phyloP scores from a whole-genome alignment of 2,329 filamentous ascomycete species.

The Ceratocystis cubensis region DNA sequence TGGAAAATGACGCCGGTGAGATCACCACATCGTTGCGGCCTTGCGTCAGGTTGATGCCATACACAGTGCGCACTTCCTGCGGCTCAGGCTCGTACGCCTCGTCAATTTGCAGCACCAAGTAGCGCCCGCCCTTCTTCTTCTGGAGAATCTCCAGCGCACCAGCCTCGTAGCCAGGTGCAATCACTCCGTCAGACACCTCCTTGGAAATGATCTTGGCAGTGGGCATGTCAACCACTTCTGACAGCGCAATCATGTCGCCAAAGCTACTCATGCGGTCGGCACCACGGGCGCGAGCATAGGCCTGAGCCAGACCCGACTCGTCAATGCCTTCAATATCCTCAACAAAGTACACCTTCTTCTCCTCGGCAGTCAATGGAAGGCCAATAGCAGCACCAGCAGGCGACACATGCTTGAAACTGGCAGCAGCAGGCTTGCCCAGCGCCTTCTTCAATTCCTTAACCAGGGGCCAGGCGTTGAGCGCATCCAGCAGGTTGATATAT shows the following conservation, averaged over 20 bases:
- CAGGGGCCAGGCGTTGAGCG: slow-evolving; percentile 89
- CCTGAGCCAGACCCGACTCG: slow-evolving; percentile 74
- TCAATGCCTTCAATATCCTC: slow-evolving; percentile 87
- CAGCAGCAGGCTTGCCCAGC: slow-evolving; percentile 76
- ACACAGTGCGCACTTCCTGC: slow-evolving; percentile 76
- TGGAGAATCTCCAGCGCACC: slow-evolving; percentile 81
- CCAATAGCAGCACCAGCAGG: slow-evolving; percentile 93
- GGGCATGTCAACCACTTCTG: slow-evolving; percentile 76
- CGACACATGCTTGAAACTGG: slow-evolving; percentile 98
- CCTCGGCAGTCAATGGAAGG: slow-evolving; percentile 68
- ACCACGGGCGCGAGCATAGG: slow-evolving; percentile 87
- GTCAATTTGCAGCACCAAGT: slow-evolving; percentile 92
- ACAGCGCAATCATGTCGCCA: slow-evolving; percentile 89
- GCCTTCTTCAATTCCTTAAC: slow-evolving; percentile 92
- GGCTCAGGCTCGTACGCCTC: slow-evolving; percentile 68
- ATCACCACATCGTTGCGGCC: slow-evolving; percentile 87
- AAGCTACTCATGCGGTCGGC: slow-evolving; percentile 99
- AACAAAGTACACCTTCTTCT: slow-evolving; percentile 97
- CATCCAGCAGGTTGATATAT: slow-evolving; percentile 95
- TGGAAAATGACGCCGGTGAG: slow-evolving; percentile 71
- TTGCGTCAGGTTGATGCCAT: slow-evolving; percentile 78
- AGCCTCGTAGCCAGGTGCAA: slow-evolving; percentile 74
- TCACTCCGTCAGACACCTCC: slow-evolving; percentile 93
- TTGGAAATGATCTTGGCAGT: slow-evolving; percentile 97
- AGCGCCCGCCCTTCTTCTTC: slow-evolving; percentile 98